Evolutionary conservation across 2,329 filamentous ascomycete species (phyloP), one percentile per base, ranked within the genome.

Genomic region (Penicillium aurantiogriseum): DNA sequence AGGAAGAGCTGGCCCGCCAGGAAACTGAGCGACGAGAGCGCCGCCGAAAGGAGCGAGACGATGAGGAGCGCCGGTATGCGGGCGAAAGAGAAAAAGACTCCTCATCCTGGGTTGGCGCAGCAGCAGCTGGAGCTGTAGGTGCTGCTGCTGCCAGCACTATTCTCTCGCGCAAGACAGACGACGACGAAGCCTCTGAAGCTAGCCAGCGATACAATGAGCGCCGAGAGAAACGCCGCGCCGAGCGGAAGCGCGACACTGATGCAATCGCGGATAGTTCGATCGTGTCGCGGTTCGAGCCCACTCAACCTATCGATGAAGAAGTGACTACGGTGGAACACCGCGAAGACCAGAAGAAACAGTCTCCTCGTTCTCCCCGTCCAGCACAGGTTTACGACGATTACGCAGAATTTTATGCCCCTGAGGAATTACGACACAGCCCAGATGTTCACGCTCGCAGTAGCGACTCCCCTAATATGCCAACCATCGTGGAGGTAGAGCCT

Each of bases 101-200:
- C 2, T 67, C 65, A 21, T 71, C 71, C 9, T 72, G 71, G 70
- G 67, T 69, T 48, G 68, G 66, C 25, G 67, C 71, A 48, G 80
- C 80, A n/a, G 75, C 80, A 15, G 79, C 79, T 31, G 82, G 79
- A 25, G 80, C 80, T 10, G 72, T 81, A 21, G 81, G 81, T 15
- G 81, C 79, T 40, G 76, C 75, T 25, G 74, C 79, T 39, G 78
- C 76, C 44, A 74, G 80, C 48, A 74, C 77, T 17, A 74, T 78
- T 50, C 72, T 76, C 13, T 70, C 67, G 42, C 69, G 68, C 42
- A 65, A 65, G 49, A 56, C 56, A 6, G 64, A 72, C 5, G 62
- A 65, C 27, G 71, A 73, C 33, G 67, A 66, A 38, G 56, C 60
- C 6, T 72, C 66, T 33, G 70, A 71, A 63, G 63, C 63, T 38